phyloP scores from a whole-genome alignment of 331 rosid genomes.

The Spiraea crenata region DNA sequence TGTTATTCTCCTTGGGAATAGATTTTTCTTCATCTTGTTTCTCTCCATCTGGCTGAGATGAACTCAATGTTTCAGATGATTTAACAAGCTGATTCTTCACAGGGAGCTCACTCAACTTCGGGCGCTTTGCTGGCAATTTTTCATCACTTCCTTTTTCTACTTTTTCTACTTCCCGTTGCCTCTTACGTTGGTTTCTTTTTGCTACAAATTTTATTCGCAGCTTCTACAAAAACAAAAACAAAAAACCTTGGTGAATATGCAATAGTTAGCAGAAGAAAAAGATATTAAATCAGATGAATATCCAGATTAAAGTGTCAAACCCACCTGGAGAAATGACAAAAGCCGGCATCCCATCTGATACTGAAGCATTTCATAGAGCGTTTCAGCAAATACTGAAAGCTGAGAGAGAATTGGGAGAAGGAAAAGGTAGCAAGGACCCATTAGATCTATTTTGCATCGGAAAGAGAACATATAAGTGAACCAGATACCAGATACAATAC shows the following conservation, averaged over 20 bases:
- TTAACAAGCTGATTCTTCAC: conserved; percentile 43
- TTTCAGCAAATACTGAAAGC: conserved; percentile 91
- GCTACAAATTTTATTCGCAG: conserved; percentile 66
- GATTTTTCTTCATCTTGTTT: conserved; percentile 55
- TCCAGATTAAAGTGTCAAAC: conserved; percentile 23
- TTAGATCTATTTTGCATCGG: not conserved
- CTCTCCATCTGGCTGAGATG: conserved; percentile 40
- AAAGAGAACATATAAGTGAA: conserved; percentile 6
- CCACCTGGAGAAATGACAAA: conserved; percentile 85
- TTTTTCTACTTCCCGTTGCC: conserved; percentile 71
- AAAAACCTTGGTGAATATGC: conserved; percentile 1
- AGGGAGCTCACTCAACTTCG: conserved; percentile 48
- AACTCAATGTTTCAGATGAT: conserved; percentile 32
- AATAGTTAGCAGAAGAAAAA: conserved; percentile 2
- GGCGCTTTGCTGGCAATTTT: conserved; percentile 50
- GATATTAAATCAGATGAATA: conserved; percentile 8
- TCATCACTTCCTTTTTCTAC: conserved; percentile 41
- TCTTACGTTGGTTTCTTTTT: conserved; percentile 76
- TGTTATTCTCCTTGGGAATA: conserved; percentile 34
- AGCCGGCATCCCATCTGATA: conserved; percentile 87
- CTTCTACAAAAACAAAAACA: conserved; percentile 45
- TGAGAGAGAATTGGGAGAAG: conserved; percentile 37
- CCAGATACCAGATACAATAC: not conserved
- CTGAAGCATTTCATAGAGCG: conserved; percentile 94
- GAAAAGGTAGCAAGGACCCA: not conserved